These are phyloP conservation scores for Anisodus tanguticus DNA, from an alignment of 257 asterid genomes.

Conservation along the genomic window DNA sequence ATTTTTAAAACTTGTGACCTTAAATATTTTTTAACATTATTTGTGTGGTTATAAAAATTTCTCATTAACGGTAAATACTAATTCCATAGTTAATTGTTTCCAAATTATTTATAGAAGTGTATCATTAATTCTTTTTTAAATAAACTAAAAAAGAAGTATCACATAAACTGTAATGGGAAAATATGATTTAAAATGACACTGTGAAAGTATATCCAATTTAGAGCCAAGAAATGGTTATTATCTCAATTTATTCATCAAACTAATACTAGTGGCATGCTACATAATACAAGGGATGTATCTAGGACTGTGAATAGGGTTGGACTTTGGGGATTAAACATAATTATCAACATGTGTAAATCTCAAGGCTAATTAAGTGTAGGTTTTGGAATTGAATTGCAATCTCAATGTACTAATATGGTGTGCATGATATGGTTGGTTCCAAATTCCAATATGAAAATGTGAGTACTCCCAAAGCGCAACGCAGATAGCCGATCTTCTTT, in stretches of 20 bases:
- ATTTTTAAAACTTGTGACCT: too few species aligned
- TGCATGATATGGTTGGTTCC: slow-evolving; percentile 32
- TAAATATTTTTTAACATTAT: too few species aligned
- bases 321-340: slow-evolving; percentile 31
- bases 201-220: not conserved
- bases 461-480: slow-evolving; percentile 42
- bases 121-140: too few species aligned
- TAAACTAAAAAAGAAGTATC: too few species aligned
- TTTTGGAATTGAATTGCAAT: not conserved
- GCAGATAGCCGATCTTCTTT: slow-evolving; percentile 29
- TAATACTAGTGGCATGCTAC: slow-evolving; percentile 37
- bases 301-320: slow-evolving; percentile 25
- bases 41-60: too few species aligned
- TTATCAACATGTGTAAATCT: slow-evolving; percentile 9
- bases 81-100: too few species aligned
- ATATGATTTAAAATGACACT: too few species aligned
- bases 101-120: too few species aligned
- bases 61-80: too few species aligned
- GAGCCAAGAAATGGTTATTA: slow-evolving; percentile 6
- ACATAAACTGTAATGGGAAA: too few species aligned
- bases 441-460: slow-evolving; percentile 37
- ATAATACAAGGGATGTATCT: slow-evolving; percentile 31
- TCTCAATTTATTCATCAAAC: not conserved
- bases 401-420: slow-evolving; percentile 7
- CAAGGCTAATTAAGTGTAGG: slow-evolving; percentile 4